A percentile compares a stretch with the other conserved stretches of the same genome.
These are phyloP conservation scores for Fusarium brachygibbosum DNA, from an alignment of 2,329 filamentous ascomycete species.

Conservation along the genomic window DNA sequence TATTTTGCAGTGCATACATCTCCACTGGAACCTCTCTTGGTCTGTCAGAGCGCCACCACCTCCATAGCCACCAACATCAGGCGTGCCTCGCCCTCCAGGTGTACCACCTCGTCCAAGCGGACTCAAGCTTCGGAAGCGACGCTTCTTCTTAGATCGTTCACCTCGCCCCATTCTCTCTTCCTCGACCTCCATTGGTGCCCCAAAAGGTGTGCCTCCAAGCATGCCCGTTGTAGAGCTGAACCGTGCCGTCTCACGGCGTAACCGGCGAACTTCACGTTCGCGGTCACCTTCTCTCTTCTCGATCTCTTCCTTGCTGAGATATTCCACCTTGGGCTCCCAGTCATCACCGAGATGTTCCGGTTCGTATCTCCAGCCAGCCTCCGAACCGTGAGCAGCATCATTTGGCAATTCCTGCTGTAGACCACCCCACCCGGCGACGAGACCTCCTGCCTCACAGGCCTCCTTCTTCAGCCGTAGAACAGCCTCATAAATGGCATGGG, in stretches of 20 bases:
- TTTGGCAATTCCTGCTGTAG: slow-evolving; percentile 80
- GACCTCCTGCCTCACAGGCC: slow-evolving; percentile 89
- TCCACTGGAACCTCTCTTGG: slow-evolving; percentile 84
- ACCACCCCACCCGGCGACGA: slow-evolving; percentile 80
- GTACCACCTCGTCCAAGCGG: slow-evolving; percentile 76
- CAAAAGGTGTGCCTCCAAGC: slow-evolving; percentile 78
- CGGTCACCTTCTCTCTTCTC: slow-evolving; percentile 96
- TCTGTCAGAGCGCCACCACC: slow-evolving; percentile 79
- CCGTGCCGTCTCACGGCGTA: slow-evolving; percentile 90
- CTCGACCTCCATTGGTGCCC: slow-evolving; percentile 67
- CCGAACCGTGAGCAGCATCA: slow-evolving; percentile 83
- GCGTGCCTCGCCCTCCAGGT: slow-evolving; percentile 81
- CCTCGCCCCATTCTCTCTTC: slow-evolving; percentile 92
- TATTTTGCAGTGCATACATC: slow-evolving; percentile 87
- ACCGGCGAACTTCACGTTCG: slow-evolving; percentile 87
- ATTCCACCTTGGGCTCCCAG: slow-evolving; percentile 87
- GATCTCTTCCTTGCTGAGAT: slow-evolving; percentile 93
- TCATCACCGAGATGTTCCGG: slow-evolving; percentile 87
- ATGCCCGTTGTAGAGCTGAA: slow-evolving; percentile 91
- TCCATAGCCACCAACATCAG: slow-evolving; percentile 81
- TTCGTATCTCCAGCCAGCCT: slow-evolving; percentile 96
- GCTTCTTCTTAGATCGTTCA: slow-evolving; percentile 95
- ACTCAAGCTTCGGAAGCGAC: slow-evolving; percentile 88
- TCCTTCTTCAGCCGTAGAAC: slow-evolving; percentile 95
- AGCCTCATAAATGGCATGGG: slow-evolving; percentile 97